phyloP scores from a whole-genome alignment of 495 filamentous ascomycete species.

The Penicillium crystallinum region DNA sequence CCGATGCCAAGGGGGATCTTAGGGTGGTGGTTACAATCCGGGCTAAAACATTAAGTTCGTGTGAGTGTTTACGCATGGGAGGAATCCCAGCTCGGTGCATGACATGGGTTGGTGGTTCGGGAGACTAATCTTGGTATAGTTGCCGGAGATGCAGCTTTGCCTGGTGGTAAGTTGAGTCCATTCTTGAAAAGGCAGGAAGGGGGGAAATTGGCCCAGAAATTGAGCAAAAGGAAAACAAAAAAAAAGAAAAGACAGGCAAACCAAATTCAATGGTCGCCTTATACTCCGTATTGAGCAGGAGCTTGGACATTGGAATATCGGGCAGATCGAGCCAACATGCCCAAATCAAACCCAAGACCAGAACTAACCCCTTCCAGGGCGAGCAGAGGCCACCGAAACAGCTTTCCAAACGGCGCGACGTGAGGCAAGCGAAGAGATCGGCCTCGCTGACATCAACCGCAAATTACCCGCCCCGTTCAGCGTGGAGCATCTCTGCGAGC shows the following conservation, averaged over 20 bases:
- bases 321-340: neutral
- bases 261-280: neutral
- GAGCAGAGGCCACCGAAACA: slow-evolving; percentile 47
- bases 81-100: slow-evolving; percentile 6
- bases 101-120: slow-evolving; percentile 13
- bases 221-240: slow-evolving; percentile 3
- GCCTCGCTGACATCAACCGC: slow-evolving; percentile 61
- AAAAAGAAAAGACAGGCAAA: neutral
- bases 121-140: slow-evolving; percentile 24
- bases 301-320: neutral
- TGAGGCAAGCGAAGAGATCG: slow-evolving; percentile 89
- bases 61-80: slow-evolving; percentile 26
- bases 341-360: neutral
- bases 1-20: slow-evolving; percentile 69
- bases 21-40: slow-evolving; percentile 83
- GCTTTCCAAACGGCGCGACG: slow-evolving; percentile 74
- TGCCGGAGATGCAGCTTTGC: slow-evolving; percentile 80
- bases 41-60: slow-evolving; percentile 64
- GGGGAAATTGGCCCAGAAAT: too few relatives aligned
- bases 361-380: slow-evolving; percentile 27
- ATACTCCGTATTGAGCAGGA: neutral
- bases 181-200: neutral
- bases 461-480: slow-evolving; percentile 64
- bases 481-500: slow-evolving; percentile 78
- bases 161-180: slow-evolving; percentile 58